Evolutionary conservation across 2,329 filamentous ascomycete genomes (phyloP).

Genomic region (Acephala macrosclerotiorum): DNA sequence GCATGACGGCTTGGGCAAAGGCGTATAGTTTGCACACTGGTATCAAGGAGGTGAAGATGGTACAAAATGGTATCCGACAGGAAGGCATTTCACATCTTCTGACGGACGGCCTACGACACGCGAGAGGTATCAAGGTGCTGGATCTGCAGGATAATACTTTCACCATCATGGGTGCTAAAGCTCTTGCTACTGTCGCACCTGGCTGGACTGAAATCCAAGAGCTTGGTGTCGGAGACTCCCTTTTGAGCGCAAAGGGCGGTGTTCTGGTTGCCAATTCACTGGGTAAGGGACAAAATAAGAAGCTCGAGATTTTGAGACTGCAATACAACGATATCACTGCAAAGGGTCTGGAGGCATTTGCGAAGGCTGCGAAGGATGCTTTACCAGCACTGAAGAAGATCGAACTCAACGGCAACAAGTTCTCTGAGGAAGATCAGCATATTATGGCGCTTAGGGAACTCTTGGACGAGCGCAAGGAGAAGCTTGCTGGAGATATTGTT

Average conservation of each 20-base stretch:
- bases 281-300: conserved; percentile 75
- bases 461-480: conserved; percentile 80
- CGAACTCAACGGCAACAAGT: conserved; percentile 96
- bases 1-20: conserved; percentile 94
- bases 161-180: conserved; percentile 79
- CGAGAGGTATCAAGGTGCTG: conserved; percentile 73
- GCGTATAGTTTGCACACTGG: conserved; percentile 83
- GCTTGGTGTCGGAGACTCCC: conserved; percentile 87
- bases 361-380: conserved; percentile 68
- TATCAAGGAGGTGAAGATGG: conserved; percentile 91
- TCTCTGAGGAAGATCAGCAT: conserved; percentile 81
- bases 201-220: conserved; percentile 81
- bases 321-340: conserved; percentile 95
- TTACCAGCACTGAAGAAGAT: conserved; percentile 83
- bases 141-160: conserved; percentile 99
- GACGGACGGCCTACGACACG: conserved; percentile 77
- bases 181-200: conserved; percentile 76
- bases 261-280: conserved; percentile 77
- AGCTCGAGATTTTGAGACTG: conserved; percentile 81
- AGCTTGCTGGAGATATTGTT: conserved; percentile 68
- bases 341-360: conserved; percentile 74
- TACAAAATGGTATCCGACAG: conserved; percentile 95
- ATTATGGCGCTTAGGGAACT: conserved; percentile 74
- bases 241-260: conserved; percentile 80
- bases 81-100: conserved; percentile 88